Evolutionary conservation across 1,284 basidiomycete species (phyloP), one percentile per base, ranked within the genome.

Genomic region (Hortiboletus rubellus): DNA sequence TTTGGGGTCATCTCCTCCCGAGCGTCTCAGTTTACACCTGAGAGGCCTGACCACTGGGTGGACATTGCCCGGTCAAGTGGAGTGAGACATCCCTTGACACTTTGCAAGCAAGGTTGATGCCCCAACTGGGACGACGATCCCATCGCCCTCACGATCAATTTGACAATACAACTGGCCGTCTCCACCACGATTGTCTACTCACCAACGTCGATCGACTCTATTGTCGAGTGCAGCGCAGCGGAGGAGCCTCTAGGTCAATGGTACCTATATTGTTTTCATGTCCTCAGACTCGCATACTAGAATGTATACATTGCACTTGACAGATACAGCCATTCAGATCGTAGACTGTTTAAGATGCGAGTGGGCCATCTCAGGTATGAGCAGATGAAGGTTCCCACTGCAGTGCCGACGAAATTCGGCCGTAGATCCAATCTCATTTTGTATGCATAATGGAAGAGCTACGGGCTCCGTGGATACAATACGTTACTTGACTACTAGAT

Each of bases 21-120:
- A 68, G 18, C 69, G 69, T 22, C 57, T 69, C 17, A 71, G 40
- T 43, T 70, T 11, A 71, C 67, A 3, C 66, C 59, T 6, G 61
- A 58, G 60, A 57, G 44, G 43, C 58, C 71, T 10, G 64, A 67
- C 37, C 67, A 70, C 55, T 69, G 67, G 67, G 68, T 70, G 1
- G 58, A 64, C 41, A 65, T 69, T 3, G 68, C 68, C 36, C 71
- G 33, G 65, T 68, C 41, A 57, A 70, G 45, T 69, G 69, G 8
- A 69, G 66, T 1, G 70, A 68, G 54, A 17, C 40, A 1, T 69
- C 27, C 27, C 27, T 65, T 75, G 43, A 63, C 66, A 50, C 54
- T 72, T 63, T 52, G 59, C 61, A 58, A 60, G 55, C 64, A 63
- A 61, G 12, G 45, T 66, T 59, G 37, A 40, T 51, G 17, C 31